These are phyloP conservation scores for Penicillium fuscoglaucum DNA, from an alignment of 2,329 filamentous ascomycete genomes.

Conservation along the genomic window DNA sequence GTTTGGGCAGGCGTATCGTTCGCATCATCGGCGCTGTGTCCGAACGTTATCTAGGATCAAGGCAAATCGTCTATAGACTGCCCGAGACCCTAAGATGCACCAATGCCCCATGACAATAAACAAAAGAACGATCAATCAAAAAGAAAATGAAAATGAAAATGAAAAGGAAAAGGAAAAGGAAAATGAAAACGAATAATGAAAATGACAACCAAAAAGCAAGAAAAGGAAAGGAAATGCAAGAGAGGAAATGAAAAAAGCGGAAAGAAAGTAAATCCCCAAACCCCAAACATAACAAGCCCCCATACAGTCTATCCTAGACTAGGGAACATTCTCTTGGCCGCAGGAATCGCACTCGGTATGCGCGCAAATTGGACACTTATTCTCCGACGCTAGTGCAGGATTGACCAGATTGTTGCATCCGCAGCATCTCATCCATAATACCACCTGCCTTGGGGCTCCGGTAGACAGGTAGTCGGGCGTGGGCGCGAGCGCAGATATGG, in stretches of 20 bases:
- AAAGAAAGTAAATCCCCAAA: neutral
- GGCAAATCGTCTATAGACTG: neutral
- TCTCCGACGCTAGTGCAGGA: conserved; percentile 16
- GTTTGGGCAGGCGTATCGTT: neutral
- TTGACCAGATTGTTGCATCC: conserved; percentile 20
- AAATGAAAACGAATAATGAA: neutral
- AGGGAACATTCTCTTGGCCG: neutral
- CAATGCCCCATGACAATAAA: neutral
- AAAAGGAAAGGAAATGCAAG: neutral
- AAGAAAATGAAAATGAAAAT: neutral
- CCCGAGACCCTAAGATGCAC: neutral
- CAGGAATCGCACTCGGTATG: neutral
- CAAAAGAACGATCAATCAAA: neutral
- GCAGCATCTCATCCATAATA: conserved; percentile 29
- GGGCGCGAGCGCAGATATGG: neutral
- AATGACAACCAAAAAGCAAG: neutral
- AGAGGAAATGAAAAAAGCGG: neutral
- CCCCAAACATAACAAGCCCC: neutral
- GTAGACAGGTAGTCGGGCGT: neutral
- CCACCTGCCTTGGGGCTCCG: conserved; percentile 5
- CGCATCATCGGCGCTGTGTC: neutral
- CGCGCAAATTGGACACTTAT: neutral
- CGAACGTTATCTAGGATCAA: neutral
- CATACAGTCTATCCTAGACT: neutral
- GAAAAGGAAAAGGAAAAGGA: neutral